Evolutionary conservation across 768 basidiomycete genomes (phyloP), one percentile per base, ranked within the genome.

Genomic region (Panus rudis): DNA sequence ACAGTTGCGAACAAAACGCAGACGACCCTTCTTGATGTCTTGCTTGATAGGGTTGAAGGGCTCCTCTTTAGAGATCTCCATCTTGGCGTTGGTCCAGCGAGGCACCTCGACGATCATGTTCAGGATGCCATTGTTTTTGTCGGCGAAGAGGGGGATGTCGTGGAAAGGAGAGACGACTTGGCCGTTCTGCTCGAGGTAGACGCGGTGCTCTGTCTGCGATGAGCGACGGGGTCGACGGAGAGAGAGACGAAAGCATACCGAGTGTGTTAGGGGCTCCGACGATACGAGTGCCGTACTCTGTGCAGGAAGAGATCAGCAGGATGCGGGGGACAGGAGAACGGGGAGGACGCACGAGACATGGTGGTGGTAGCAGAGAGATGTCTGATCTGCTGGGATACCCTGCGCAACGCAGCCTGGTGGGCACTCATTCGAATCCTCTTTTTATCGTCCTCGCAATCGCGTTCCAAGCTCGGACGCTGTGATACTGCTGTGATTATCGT

Each of bases 41-140:
- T 99, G 96, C 67, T 96, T 94, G 84, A 99, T 97, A 58, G 96
- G 96, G 71, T 99, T 99, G 81, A 98, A 91, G n/a, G 79, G 42
- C 66, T 98, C 94, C 58, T 96, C 92, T 69, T 96, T 99, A 67
- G 78, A 94, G 65, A 96, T 96, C 70, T 99, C 96, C 86, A 98
- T 88, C 78, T 99, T 98, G 42, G 96, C 96, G 74, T 99, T 97
- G 65, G 93, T 96, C 96, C 96, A 99, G 59, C 96, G 87, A 38
- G 96, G 96, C 45, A 94, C 79, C 70, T 96, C 91, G 68, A 96
- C 92, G 65, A 96, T 73, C 91, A 98, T 97, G 84, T 97, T 98
- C 70, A 96, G 76, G 72, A 97, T 84, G 60, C 89, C 89, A 65
- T 86, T 87, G 70, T 73, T 83, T 72, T 84, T 89, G 69, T 99